A percentile compares a stretch with the other conserved stretches of the same genome.
Evolutionary conservation across 106 monocot species (phyloP).

Genomic region (Dendrobium huoshanense): DNA sequence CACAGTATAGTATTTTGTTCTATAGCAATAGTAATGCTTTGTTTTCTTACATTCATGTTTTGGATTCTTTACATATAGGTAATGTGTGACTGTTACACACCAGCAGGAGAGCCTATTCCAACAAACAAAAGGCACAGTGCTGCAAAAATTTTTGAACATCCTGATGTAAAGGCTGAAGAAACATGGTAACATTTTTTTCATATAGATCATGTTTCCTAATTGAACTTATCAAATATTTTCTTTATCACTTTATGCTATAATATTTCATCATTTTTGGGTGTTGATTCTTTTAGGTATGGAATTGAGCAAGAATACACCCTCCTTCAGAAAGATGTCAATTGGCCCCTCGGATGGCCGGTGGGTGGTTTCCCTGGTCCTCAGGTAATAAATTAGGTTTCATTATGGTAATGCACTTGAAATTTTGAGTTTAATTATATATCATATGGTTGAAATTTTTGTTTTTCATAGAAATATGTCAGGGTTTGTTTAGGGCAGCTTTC

Average conservation of each 20-base stretch:
- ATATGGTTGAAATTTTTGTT: too few species aligned
- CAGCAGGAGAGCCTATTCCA: constrained; percentile 54
- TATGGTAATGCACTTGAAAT: neutral
- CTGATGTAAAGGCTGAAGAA: constrained; percentile 46
- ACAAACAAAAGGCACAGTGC: constrained; percentile 60
- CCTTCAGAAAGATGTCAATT: constrained; percentile 50
- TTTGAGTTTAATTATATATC: too few species aligned
- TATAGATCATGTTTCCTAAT: neutral
- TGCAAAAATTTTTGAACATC: constrained; percentile 44
- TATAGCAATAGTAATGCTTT: neutral
- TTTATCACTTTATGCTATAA: neutral
- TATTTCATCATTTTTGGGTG: neutral
- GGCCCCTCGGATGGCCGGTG: constrained; percentile 74
- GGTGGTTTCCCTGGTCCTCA: constrained; percentile 66
- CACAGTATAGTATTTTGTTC: neutral
- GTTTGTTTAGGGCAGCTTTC: too few species aligned
- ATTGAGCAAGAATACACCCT: constrained; percentile 77
- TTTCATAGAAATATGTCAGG: too few species aligned
- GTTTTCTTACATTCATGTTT: neutral
- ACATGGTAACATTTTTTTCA: constrained; percentile 27
- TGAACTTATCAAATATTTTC: neutral
- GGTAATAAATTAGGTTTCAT: constrained; percentile 14
- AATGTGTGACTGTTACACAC: constrained; percentile 66
- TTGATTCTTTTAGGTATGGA: constrained; percentile 36
- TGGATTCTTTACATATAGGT: constrained; percentile 24